phyloP scores from a whole-genome alignment of 2,329 filamentous ascomycete genomes.

The Colletotrichum noveboracense region DNA sequence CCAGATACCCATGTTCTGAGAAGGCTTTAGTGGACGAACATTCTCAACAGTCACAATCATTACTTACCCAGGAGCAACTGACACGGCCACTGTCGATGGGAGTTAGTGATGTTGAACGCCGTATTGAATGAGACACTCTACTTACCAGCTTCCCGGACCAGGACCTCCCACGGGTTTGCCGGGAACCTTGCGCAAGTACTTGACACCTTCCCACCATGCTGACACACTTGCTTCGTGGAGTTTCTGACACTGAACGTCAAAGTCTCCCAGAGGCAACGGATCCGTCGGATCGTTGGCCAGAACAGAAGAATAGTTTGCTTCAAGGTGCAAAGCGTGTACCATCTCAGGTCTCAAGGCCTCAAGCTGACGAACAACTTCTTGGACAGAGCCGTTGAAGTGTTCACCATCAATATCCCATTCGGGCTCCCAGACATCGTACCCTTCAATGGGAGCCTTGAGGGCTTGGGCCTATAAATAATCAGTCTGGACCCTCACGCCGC shows the following conservation, averaged over 20 bases:
- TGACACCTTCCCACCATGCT: background rate
- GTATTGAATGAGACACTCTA: background rate
- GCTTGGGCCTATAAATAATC: background rate
- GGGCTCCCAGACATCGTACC: background rate
- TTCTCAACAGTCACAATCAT: background rate
- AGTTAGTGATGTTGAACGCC: background rate
- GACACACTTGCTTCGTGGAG: background rate
- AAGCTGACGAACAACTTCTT: background rate
- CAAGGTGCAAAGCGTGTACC: background rate
- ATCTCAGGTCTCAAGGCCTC: background rate
- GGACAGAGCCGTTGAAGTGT: background rate
- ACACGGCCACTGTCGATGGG: background rate
- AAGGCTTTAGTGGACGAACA: background rate
- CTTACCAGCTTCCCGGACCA: background rate
- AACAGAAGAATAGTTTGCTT: background rate
- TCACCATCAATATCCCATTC: conserved; percentile 22
- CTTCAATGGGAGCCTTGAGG: background rate
- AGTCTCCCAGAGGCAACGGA: background rate
- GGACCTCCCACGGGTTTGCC: background rate
- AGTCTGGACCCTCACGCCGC: background rate
- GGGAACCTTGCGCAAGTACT: background rate
- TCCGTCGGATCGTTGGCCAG: background rate
- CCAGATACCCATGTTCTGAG: background rate
- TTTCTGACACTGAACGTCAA: background rate
- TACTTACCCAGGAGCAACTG: background rate